Evolutionary conservation across 2,329 filamentous ascomycete species (phyloP).

Genomic region (Scedosporium apiospermum): DNA sequence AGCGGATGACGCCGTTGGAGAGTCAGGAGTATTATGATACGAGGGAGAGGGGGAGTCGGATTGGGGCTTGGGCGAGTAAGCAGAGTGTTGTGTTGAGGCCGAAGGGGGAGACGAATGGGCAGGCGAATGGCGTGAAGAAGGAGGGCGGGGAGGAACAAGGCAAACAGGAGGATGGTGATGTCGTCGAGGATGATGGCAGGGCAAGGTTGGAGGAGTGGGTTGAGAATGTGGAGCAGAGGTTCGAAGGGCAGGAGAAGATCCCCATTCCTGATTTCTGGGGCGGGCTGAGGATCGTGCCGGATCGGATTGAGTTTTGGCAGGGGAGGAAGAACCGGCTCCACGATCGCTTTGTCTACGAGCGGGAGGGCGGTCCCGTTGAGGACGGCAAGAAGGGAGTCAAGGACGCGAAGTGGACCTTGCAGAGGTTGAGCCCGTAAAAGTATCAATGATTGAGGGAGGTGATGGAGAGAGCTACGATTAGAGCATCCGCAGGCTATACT

Average conservation of each 20-base stretch:
- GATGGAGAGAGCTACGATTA: neutral
- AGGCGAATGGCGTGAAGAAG: neutral
- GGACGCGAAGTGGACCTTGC: conserved; percentile 51
- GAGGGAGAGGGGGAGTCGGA: conserved; percentile 65
- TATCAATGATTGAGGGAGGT: too few relatives aligned
- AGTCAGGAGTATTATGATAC: conserved; percentile 61
- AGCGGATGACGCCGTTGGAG: conserved; percentile 59
- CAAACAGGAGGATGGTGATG: neutral
- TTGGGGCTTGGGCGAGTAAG: conserved; percentile 88
- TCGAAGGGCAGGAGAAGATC: conserved; percentile 67
- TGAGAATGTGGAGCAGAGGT: conserved; percentile 63
- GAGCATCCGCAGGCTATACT: too few relatives aligned
- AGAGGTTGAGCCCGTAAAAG: conserved; percentile 61
- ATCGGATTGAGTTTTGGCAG: conserved; percentile 93
- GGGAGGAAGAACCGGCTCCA: conserved; percentile 82
- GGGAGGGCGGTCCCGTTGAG: conserved; percentile 28
- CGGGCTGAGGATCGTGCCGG: conserved; percentile 74
- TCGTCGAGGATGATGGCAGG: conserved; percentile 53
- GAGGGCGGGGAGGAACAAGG: conserved; percentile 15
- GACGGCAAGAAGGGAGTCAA: conserved; percentile 27
- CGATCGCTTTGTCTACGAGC: conserved; percentile 75
- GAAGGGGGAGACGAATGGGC: neutral
- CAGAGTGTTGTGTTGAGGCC: conserved; percentile 65
- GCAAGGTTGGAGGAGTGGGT: conserved; percentile 70
- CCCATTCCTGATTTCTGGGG: conserved; percentile 94